These are phyloP conservation scores for Aspergillus sp. DNA, from an alignment of 2,329 filamentous ascomycete genomes.

Conservation along the genomic window DNA sequence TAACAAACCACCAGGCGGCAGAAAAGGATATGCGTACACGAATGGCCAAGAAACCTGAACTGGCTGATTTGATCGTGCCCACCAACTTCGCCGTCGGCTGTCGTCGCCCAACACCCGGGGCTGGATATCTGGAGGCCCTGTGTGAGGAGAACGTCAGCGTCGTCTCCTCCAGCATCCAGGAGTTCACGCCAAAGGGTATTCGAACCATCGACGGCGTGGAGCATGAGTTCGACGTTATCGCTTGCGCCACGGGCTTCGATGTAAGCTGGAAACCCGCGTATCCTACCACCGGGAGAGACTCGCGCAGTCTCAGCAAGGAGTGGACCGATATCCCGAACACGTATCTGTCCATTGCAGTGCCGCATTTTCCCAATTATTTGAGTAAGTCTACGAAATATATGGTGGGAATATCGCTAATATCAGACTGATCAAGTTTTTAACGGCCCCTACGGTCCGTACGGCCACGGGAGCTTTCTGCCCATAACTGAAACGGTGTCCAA, in stretches of 20 bases:
- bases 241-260: conserved; percentile 40
- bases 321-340: not conserved
- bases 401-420: not conserved
- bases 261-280: conserved; percentile 33
- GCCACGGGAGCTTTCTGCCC: conserved; percentile 29
- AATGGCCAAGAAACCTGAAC: conserved; percentile 27
- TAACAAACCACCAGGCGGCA: not conserved
- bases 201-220: conserved; percentile 28
- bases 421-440: not conserved
- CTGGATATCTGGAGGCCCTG: conserved; percentile 60
- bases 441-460: conserved; percentile 24
- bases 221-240: conserved; percentile 30
- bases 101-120: conserved; percentile 45
- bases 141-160: conserved; percentile 60
- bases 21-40: not conserved
- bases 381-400: not conserved
- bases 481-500: conserved; percentile 20
- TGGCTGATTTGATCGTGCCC: conserved; percentile 37
- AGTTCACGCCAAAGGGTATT: conserved; percentile 27
- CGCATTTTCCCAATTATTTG: conserved; percentile 28
- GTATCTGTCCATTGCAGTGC: conserved; percentile 20
- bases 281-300: not conserved
- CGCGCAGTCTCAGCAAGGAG: not conserved
- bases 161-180: conserved; percentile 55
- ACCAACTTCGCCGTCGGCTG: conserved; percentile 40